These are phyloP conservation scores for Casuarina glauca DNA, from an alignment of 306 rosid genomes.

Conservation along the genomic window DNA sequence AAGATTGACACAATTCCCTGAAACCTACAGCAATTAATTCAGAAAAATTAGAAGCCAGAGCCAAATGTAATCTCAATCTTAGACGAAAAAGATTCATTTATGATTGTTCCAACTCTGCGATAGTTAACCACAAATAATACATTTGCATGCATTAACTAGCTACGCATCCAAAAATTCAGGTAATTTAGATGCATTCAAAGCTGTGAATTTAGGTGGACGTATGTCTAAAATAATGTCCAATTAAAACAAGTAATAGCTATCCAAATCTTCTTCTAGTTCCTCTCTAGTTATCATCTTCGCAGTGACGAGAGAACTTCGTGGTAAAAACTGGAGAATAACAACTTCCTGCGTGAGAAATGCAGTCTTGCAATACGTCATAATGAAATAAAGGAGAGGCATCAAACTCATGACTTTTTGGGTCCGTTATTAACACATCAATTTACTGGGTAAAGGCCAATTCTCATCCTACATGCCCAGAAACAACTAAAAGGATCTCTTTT, in stretches of 20 bases:
- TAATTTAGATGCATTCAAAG: not conserved
- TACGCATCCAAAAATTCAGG: not conserved
- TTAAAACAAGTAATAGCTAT: not conserved
- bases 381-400: not conserved
- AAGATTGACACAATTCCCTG: slow-evolving; percentile 21
- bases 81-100: slow-evolving; percentile 1
- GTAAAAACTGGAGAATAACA: not conserved
- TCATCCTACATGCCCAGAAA: not conserved
- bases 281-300: not conserved
- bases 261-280: not conserved
- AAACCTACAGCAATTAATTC: slow-evolving; percentile 23
- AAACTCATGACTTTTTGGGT: not conserved
- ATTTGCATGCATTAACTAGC: not conserved
- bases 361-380: not conserved
- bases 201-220: not conserved
- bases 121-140: not conserved
- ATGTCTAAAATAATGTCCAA: not conserved
- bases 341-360: not conserved
- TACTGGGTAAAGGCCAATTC: not conserved
- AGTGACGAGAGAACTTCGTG: not conserved
- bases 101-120: not conserved
- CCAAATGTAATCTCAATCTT: slow-evolving; percentile 1
- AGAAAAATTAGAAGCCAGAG: slow-evolving; percentile 22
- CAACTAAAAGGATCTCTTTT: slow-evolving; percentile 7
- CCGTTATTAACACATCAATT: not conserved